Evolutionary conservation across 495 filamentous ascomycete genomes (phyloP).

Genomic region (Neurospora hispaniola): DNA sequence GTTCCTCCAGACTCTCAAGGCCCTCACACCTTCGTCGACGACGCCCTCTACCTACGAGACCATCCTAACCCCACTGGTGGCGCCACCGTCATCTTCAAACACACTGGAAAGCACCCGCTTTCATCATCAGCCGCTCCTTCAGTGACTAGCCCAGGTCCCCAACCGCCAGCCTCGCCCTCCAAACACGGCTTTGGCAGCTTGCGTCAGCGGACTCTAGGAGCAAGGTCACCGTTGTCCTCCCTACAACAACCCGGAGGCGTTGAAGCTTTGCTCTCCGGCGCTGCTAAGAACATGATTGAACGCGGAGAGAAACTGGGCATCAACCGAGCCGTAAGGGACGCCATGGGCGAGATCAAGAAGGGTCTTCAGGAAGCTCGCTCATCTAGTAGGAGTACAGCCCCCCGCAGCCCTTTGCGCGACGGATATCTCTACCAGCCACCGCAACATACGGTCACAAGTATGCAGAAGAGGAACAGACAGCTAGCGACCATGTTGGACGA

Average conservation of each 20-base stretch:
- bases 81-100: constrained; percentile 65
- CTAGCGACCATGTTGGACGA: constrained; percentile 64
- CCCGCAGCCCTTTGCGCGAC: constrained; percentile 6
- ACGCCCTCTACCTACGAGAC: constrained; percentile 74
- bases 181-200: constrained; percentile 17
- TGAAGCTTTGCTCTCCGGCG: constrained; percentile 73
- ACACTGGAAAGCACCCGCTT: constrained; percentile 48
- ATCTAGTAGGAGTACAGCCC: constrained; percentile 16
- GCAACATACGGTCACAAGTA: constrained; percentile 22
- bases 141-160: constrained; percentile 28
- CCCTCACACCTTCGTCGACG: constrained; percentile 70
- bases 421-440: neutral
- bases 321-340: constrained; percentile 81
- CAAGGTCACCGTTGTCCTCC: constrained; percentile 41
- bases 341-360: constrained; percentile 64
- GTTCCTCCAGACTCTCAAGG: constrained; percentile 49
- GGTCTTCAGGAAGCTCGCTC: constrained; percentile 32
- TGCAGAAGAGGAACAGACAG: constrained; percentile 63
- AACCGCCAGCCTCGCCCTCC: neutral
- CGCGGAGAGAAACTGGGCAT: constrained; percentile 80
- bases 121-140: neutral
- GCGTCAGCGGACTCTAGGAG: constrained; percentile 24
- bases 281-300: constrained; percentile 72
- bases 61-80: constrained; percentile 68
- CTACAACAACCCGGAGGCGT: constrained; percentile 53